Evolutionary conservation across 768 basidiomycete genomes (phyloP).

Genomic region (Leccinum boreale): DNA sequence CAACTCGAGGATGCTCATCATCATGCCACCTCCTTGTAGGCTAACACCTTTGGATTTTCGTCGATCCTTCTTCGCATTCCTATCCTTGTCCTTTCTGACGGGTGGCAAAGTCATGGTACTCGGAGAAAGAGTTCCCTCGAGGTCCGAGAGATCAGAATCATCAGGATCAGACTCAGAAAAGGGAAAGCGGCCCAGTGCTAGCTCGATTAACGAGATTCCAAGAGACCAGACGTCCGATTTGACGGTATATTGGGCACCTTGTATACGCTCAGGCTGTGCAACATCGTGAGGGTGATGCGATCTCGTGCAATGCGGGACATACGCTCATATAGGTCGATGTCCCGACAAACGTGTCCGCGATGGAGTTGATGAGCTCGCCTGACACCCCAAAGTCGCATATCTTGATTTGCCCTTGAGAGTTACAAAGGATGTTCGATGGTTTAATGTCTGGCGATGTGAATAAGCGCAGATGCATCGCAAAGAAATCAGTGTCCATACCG

Average conservation of each 20-base stretch:
- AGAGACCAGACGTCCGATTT: slow-evolving; percentile 99
- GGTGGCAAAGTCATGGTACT: slow-evolving; percentile 47
- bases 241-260: slow-evolving; percentile 96
- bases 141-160: slow-evolving; percentile 74
- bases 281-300: slow-evolving; percentile 13
- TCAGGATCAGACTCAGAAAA: slow-evolving; percentile 81
- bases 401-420: slow-evolving; percentile 94
- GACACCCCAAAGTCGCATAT: slow-evolving; percentile 99
- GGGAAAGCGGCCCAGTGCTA: slow-evolving; percentile 95
- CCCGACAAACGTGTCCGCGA: slow-evolving; percentile 98
- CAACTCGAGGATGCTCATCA: slow-evolving; percentile 96
- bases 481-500: slow-evolving; percentile 51
- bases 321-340: slow-evolving; percentile 99
- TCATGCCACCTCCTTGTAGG: slow-evolving; percentile 92
- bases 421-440: slow-evolving; percentile 95
- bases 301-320: slow-evolving; percentile 32
- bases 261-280: slow-evolving; percentile 93
- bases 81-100: slow-evolving; percentile 35
- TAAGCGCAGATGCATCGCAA: slow-evolving; percentile 10
- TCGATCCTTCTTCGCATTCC: slow-evolving; percentile 68
- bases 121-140: slow-evolving; percentile 79
- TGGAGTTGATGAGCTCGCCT: slow-evolving; percentile 97
- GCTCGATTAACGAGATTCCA: slow-evolving; percentile 94
- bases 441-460: slow-evolving; percentile 77
- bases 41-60: slow-evolving; percentile 90